These are phyloP conservation scores for Aspergillus sp. DNA, from an alignment of 2,329 filamentous ascomycete species.

Conservation along the genomic window DNA sequence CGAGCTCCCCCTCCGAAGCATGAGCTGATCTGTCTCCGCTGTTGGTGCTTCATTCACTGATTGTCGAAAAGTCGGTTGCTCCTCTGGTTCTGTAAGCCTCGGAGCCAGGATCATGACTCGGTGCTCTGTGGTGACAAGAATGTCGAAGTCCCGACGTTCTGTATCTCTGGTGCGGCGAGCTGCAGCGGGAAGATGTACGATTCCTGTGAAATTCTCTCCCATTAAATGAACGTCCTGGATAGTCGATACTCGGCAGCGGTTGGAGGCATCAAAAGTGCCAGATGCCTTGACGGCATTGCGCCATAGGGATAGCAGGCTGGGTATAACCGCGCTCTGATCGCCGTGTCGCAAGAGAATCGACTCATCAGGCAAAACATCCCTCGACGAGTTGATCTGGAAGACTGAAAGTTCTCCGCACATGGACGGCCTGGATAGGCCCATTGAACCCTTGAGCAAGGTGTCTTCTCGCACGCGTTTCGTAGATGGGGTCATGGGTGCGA, in stretches of 20 bases:
- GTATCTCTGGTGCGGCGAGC: slow-evolving; percentile 16
- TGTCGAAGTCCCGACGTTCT: slow-evolving; percentile 26
- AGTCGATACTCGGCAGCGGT: slow-evolving; percentile 32
- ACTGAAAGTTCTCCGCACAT: slow-evolving; percentile 39
- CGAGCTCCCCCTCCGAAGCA: slow-evolving; percentile 39
- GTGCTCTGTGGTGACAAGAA: slow-evolving; percentile 37
- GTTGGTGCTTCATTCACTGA: slow-evolving; percentile 13
- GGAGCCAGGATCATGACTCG: slow-evolving; percentile 35
- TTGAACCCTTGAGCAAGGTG: slow-evolving; percentile 37
- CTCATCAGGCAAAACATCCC: slow-evolving; percentile 37
- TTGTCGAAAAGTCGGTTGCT: slow-evolving; percentile 5
- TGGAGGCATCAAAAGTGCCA: slow-evolving; percentile 36
- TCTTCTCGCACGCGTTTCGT: slow-evolving; percentile 43
- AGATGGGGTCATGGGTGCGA: slow-evolving; percentile 46
- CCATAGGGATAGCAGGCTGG: slow-evolving; percentile 42
- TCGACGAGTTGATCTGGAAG: slow-evolving; percentile 29
- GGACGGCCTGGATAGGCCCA: slow-evolving; percentile 23
- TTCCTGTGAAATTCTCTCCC: slow-evolving; percentile 36
- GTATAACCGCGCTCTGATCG: slow-evolving; percentile 36
- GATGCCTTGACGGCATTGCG: slow-evolving; percentile 34
- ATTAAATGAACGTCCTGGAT: slow-evolving; percentile 35
- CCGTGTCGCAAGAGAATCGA: slow-evolving; percentile 41
- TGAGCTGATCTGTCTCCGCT: slow-evolving; percentile 34
- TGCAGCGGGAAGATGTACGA: slow-evolving; percentile 31
- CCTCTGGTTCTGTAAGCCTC: slow-evolving; percentile 21